Evolutionary conservation across 441 rosid genomes (phyloP).

Genomic region (Populus hybrid): DNA sequence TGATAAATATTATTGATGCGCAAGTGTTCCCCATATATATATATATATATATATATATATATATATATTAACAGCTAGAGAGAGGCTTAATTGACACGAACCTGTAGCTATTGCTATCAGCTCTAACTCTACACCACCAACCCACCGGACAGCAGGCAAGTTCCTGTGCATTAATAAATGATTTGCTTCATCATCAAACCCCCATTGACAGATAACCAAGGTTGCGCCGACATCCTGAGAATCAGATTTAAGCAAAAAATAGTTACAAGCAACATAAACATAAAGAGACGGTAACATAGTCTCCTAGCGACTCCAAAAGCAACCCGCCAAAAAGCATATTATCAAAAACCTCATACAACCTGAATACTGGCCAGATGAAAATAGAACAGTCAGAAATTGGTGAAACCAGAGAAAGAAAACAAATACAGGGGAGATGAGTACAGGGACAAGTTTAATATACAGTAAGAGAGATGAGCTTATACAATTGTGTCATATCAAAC

Average conservation of each 20-base stretch:
- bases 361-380: not conserved
- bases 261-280: not conserved
- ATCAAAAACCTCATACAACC: not conserved
- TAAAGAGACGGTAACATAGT: not conserved
- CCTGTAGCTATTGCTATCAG: constrained; percentile 97
- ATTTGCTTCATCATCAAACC: constrained; percentile 98
- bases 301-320: constrained; percentile 2
- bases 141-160: constrained; percentile 99
- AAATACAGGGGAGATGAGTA: not conserved
- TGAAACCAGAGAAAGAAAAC: not conserved
- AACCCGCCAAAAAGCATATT: not conserved
- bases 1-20: not conserved
- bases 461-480: not conserved
- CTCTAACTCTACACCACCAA: constrained; percentile 97
- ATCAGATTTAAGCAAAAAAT: constrained; percentile 7
- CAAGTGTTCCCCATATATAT: constrained; percentile 2
- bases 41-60: too few relatives aligned
- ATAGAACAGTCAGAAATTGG: not conserved
- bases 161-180: constrained; percentile 92
- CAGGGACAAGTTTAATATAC: not conserved
- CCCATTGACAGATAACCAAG: constrained; percentile 98
- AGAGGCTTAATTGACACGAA: constrained; percentile 16
- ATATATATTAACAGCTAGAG: not conserved
- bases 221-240: constrained; percentile 96
- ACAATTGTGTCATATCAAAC: not conserved